These are phyloP conservation scores for Metschnikowia continentalis DNA, from an alignment of 805 yeast genomes.

Conservation along the genomic window DNA sequence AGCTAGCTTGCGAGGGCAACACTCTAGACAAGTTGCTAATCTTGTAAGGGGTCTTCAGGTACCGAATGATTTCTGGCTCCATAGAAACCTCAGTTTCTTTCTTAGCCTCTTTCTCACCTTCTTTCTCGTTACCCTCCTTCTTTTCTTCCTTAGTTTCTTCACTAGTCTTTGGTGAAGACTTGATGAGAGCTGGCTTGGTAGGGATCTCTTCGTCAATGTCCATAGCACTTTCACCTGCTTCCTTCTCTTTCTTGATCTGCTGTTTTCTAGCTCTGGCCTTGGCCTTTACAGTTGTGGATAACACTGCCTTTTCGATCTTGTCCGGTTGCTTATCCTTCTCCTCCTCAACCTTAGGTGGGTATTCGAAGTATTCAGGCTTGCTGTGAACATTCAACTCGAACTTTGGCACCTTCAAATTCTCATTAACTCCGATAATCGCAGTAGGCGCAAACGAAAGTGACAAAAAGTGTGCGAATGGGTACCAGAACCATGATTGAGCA, in stretches of 20 bases:
- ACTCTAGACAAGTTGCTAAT: conserved; percentile 82
- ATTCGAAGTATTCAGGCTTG: conserved; percentile 73
- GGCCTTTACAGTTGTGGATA: conserved; percentile 92
- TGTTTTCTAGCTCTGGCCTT: conserved; percentile 81
- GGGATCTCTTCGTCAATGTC: conserved; percentile 32
- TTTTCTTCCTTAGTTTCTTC: conserved; percentile 12
- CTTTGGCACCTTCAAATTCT: conserved; percentile 82
- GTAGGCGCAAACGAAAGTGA: conserved; percentile 92
- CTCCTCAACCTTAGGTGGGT: conserved; percentile 85
- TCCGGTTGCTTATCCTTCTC: conserved; percentile 79
- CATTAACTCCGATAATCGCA: conserved; percentile 78
- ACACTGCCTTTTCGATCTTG: conserved; percentile 86
- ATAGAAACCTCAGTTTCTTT: conserved; percentile 19
- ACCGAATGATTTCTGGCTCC: conserved; percentile 44
- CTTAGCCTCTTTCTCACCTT: conserved; percentile 4
- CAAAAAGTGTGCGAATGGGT: conserved; percentile 90
- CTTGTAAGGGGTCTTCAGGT: conserved; percentile 62
- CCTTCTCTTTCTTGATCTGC: conserved; percentile 49
- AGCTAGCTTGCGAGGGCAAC: conserved; percentile 81
- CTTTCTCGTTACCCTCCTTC: conserved; percentile 23
- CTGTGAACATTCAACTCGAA: conserved; percentile 78
- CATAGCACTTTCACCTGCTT: conserved; percentile 42
- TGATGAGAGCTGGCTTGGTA: not conserved
- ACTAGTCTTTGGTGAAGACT: conserved; percentile 10
- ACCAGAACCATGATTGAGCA: conserved; percentile 97